phyloP scores from a whole-genome alignment of 2,329 filamentous ascomycete species.

The Sporothrix variecibatus region DNA sequence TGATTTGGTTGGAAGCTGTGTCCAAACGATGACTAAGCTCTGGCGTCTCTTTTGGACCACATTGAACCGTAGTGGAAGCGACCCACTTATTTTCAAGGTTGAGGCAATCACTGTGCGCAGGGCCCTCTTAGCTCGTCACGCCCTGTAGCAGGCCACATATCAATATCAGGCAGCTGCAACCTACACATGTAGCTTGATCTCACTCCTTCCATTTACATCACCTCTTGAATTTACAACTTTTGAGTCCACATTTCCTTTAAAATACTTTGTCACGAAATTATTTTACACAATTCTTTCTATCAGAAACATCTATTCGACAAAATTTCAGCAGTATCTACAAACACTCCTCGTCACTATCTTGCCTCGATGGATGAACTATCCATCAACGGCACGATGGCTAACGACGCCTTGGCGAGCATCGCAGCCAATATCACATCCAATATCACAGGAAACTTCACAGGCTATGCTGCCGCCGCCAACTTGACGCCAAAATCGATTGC shows the following conservation, averaged over 20 bases:
- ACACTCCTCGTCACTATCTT: neutral
- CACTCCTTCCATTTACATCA: neutral
- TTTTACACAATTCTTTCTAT: neutral
- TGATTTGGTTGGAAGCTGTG: no score
- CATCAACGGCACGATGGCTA: neutral
- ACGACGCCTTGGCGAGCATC: neutral
- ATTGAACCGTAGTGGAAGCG: neutral
- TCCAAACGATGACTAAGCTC: neutral
- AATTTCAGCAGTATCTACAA: neutral
- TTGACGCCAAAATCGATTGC: neutral
- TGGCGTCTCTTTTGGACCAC: neutral
- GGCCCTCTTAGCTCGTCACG: no score
- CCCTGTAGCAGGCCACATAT: constrained; percentile 1
- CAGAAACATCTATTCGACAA: neutral
- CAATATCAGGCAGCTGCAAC: neutral
- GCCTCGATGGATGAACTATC: constrained; percentile 5
- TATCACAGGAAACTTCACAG: neutral
- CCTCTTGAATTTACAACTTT: neutral
- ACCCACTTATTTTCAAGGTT: neutral
- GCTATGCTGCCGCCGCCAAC: neutral
- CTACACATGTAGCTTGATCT: neutral
- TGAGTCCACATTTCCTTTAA: neutral
- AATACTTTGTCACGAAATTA: neutral
- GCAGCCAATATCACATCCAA: neutral
- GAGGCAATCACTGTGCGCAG: neutral